Percentiles rank a stretch among this genome's conserved stretches.
Evolutionary conservation across 164 flowering plant genomes (phyloP).

Genomic region (Litsea cubeba): DNA sequence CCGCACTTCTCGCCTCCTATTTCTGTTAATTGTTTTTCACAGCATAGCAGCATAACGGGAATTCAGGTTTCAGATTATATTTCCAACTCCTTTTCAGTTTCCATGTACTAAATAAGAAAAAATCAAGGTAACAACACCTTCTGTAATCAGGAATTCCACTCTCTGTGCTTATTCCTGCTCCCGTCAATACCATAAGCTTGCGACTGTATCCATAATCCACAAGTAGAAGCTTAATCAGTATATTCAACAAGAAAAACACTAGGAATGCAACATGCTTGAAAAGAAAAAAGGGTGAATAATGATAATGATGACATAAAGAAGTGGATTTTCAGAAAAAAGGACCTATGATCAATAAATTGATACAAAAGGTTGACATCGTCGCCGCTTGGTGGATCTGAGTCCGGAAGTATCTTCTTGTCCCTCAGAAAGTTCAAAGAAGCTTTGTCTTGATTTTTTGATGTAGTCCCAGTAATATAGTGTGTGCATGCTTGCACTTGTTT

Average conservation of each 20-base stretch:
- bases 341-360: slow-evolving; percentile 68
- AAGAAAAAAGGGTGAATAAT: not conserved
- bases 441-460: slow-evolving; percentile 30
- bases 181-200: slow-evolving; percentile 78
- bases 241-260: not conserved
- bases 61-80: not conserved
- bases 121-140: slow-evolving; percentile 39
- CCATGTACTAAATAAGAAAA: not conserved
- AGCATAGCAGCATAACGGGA: not conserved
- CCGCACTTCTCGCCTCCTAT: too few relatives aligned
- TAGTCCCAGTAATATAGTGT: slow-evolving; percentile 38
- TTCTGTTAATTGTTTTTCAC: too few relatives aligned
- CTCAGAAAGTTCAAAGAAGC: slow-evolving; percentile 29
- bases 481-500: slow-evolving; percentile 41
- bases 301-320: not conserved
- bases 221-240: not conserved
- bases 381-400: slow-evolving; percentile 67
- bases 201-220: slow-evolving; percentile 39
- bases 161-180: slow-evolving; percentile 97
- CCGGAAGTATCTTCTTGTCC: slow-evolving; percentile 65
- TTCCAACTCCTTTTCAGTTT: not conserved
- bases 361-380: slow-evolving; percentile 54
- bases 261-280: not conserved
- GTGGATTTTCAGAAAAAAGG: not conserved
- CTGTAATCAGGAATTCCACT: slow-evolving; percentile 96